Conservation (phyloP, 2,329 filamentous ascomycete genomes). For the Exophiala sideris region DNA sequence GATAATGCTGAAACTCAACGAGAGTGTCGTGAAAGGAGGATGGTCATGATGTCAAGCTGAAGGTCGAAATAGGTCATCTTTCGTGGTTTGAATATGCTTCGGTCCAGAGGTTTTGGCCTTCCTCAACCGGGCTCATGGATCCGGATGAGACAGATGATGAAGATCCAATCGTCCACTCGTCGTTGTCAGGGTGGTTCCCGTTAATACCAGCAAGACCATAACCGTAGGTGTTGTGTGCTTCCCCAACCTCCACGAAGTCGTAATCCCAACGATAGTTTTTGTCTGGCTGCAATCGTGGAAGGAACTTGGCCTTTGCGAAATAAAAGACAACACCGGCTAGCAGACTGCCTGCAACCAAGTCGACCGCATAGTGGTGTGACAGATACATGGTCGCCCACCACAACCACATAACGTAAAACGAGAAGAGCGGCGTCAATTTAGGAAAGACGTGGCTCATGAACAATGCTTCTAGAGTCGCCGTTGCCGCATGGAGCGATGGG, state of each 20-base stretch:
- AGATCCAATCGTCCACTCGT: slow-evolving; percentile 87
- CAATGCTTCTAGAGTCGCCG: slow-evolving; percentile 81
- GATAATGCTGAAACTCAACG: slow-evolving; percentile 6
- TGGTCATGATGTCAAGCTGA: not conserved
- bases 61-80: slow-evolving; percentile 10
- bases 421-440: slow-evolving; percentile 71
- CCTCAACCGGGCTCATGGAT: slow-evolving; percentile 60
- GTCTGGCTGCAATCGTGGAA: slow-evolving; percentile 77
- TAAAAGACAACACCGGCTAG: slow-evolving; percentile 77
- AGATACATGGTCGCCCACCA: slow-evolving; percentile 99
- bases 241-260: slow-evolving; percentile 84
- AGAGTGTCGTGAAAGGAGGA: not conserved
- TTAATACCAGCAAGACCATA: slow-evolving; percentile 58
- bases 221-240: slow-evolving; percentile 51
- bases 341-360: slow-evolving; percentile 81
- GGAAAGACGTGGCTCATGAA: slow-evolving; percentile 95
- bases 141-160: slow-evolving; percentile 71
- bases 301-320: slow-evolving; percentile 71
- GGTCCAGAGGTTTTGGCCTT: slow-evolving; percentile 47
- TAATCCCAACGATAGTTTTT: slow-evolving; percentile 94
- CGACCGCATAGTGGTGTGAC: slow-evolving; percentile 93
- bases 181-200: slow-evolving; percentile 63
- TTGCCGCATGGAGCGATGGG: slow-evolving; percentile 85
- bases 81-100: slow-evolving; percentile 25
- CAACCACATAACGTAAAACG: slow-evolving; percentile 84